Base-by-base conservation (phyloP, 805 yeast genomes). In the Spathaspora sp. region DNA sequence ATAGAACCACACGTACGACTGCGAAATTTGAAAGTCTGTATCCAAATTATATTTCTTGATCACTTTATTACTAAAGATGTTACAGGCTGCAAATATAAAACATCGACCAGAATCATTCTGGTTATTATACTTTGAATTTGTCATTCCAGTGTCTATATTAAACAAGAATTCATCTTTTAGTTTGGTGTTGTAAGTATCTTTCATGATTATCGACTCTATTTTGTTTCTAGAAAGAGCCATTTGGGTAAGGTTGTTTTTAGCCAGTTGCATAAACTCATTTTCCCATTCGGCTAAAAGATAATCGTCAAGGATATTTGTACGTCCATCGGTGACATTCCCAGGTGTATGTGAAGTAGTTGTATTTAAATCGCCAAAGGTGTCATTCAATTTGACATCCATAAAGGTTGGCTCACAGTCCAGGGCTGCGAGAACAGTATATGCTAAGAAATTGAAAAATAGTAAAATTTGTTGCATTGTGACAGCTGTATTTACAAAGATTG, bases 11-110 rank as follows among this genome's bases (percentile, higher is more conserved):
- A 89, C 67, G 65, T 86, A 89, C 20, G 87, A 78, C 60, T 89
- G 96, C 38, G 94, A 86, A 48, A 90, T 69, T 68, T 87, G 91
- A 65, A 87, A 82, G 40, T 69, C 73, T 12, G 65, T 65, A 50
- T 63, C 61, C 59, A 89, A 67, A 61, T 85, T 82, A 66, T 84
- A 79, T 62, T 79, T 78, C 59, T 78, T 74, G 68, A 84, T 82
- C 43, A 87, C 79, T 50, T 77, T 77, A 48, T 85, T 65, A 60
- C 96, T 78, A 61, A 89, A 71, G 51, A 86, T 78, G 60, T 90
- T 89, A 49, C 89, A 81, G 1, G 93, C 80, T 10, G 96, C 96
- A 67, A 89, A 89, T 54, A 89, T 77, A 96, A 96, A 89, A 69
- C 97, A 89, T 60, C 96, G 73, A 31, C 96, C 97, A 19, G 89